Evolutionary conservation across 225 moss, liverwort and hornwort genomes (phyloP).

Genomic region (Physcomitrellopsis africana): DNA sequence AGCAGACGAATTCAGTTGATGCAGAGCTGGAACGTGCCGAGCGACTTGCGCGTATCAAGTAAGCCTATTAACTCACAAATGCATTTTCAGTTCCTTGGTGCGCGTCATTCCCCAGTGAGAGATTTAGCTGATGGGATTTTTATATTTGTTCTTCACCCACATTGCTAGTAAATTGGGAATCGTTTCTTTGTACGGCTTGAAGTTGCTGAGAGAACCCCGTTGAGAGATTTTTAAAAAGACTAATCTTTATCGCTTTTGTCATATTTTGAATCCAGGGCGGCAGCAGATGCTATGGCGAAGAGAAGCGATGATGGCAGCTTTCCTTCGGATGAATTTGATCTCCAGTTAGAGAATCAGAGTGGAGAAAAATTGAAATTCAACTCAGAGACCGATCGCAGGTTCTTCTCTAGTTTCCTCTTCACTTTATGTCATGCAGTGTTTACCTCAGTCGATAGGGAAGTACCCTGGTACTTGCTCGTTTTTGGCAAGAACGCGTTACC

Average conservation of each 20-base stretch:
- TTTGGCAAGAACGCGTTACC: background rate
- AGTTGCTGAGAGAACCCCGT: too few relatives aligned
- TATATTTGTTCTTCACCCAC: background rate
- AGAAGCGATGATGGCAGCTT: conserved; percentile 71
- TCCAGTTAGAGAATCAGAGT: conserved; percentile 87
- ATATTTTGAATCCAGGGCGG: conserved; percentile 57
- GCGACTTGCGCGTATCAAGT: conserved; percentile 84
- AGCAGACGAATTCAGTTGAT: conserved; percentile 61
- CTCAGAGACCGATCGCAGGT: conserved; percentile 90
- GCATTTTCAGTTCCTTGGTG: background rate
- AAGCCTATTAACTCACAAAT: background rate
- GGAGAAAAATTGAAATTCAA: conserved; percentile 68
- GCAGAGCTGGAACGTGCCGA: conserved; percentile 81
- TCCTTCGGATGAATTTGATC: conserved; percentile 65
- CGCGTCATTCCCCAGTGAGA: background rate
- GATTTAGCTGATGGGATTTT: background rate
- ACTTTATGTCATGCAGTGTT: background rate
- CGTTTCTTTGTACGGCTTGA: too few relatives aligned
- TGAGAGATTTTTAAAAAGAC: background rate
- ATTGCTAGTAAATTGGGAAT: too few relatives aligned
- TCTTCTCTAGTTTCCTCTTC: background rate
- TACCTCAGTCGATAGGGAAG: conserved; percentile 11
- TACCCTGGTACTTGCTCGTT: background rate
- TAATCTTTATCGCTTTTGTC: background rate
- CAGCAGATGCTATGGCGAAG: conserved; percentile 98